phyloP scores from a whole-genome alignment of 257 asterid species.

The Solanum corneliomulleri region DNA sequence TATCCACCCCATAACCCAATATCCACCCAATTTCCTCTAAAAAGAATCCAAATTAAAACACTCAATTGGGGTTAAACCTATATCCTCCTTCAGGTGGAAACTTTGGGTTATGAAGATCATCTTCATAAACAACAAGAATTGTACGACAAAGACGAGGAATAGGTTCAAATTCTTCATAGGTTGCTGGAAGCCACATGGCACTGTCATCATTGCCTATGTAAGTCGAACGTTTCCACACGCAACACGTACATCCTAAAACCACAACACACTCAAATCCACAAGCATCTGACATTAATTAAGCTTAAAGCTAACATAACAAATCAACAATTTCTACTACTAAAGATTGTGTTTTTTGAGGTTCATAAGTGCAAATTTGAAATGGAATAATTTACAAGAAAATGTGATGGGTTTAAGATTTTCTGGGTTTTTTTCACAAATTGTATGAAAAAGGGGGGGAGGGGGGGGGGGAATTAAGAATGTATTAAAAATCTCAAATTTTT shows the following conservation, averaged over 20 bases:
- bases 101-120: slow-evolving; percentile 51
- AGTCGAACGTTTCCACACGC: slow-evolving; percentile 98
- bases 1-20: too few relatives aligned
- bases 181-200: slow-evolving; percentile 71
- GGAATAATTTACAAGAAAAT: background rate
- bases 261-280: slow-evolving; percentile 75
- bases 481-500: background rate
- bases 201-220: slow-evolving; percentile 90
- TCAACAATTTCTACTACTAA: background rate
- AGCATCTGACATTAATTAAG: slow-evolving; percentile 39
- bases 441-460: background rate
- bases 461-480: background rate
- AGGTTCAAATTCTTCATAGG: slow-evolving; percentile 61
- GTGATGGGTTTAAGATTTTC: background rate
- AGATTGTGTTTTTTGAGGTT: background rate
- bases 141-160: slow-evolving; percentile 72
- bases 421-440: background rate
- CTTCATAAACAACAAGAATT: slow-evolving; percentile 76
- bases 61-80: slow-evolving; percentile 60
- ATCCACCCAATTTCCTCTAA: too few relatives aligned
- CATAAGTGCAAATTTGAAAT: background rate
- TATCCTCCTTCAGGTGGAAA: slow-evolving; percentile 53
- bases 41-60: background rate
- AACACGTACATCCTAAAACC: slow-evolving; percentile 66
- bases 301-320: background rate